Evolutionary conservation across 2,329 filamentous ascomycete species (phyloP).

Genomic region (Teratosphaeria nubilosa): DNA sequence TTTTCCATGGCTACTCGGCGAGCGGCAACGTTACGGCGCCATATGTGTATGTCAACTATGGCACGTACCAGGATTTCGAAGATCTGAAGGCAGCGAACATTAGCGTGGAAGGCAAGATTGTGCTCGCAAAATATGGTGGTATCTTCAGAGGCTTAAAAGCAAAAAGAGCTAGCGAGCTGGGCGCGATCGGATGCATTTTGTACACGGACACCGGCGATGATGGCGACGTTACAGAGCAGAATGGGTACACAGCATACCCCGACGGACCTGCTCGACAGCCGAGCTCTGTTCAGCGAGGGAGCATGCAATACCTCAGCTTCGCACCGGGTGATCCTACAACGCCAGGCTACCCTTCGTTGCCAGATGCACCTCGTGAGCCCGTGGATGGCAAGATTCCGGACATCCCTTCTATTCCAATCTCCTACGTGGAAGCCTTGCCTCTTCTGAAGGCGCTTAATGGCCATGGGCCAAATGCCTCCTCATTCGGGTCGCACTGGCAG

Average conservation of each 20-base stretch:
- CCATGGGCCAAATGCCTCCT: slow-evolving; percentile 65
- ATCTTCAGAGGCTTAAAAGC: slow-evolving; percentile 87
- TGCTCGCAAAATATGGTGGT: slow-evolving; percentile 72
- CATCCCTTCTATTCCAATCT: slow-evolving; percentile 87
- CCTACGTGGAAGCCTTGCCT: slow-evolving; percentile 75
- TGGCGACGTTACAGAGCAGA: slow-evolving; percentile 66
- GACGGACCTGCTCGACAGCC: slow-evolving; percentile 79
- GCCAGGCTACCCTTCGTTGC: slow-evolving; percentile 85
- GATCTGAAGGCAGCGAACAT: slow-evolving; percentile 68
- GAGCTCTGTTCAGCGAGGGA: slow-evolving; percentile 82
- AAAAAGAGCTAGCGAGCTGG: slow-evolving; percentile 82
- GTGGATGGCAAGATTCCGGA: slow-evolving; percentile 61
- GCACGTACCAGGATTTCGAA: slow-evolving; percentile 75
- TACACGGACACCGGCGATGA: slow-evolving; percentile 89
- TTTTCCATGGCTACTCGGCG: slow-evolving; percentile 91
- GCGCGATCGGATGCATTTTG: slow-evolving; percentile 75
- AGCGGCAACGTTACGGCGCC: slow-evolving; percentile 81
- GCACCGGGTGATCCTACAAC: slow-evolving; percentile 73
- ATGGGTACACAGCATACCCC: slow-evolving; percentile 71
- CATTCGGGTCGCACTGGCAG: slow-evolving; percentile 63
- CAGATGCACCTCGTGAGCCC: slow-evolving; percentile 67
- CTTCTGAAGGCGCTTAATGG: slow-evolving; percentile 86
- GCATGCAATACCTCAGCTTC: slow-evolving; percentile 53
- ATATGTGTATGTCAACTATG: slow-evolving; percentile 86
- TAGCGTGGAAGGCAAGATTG: slow-evolving; percentile 73